phyloP scores from a whole-genome alignment of 345 rosid genomes.

The Lepidium aucheri region DNA sequence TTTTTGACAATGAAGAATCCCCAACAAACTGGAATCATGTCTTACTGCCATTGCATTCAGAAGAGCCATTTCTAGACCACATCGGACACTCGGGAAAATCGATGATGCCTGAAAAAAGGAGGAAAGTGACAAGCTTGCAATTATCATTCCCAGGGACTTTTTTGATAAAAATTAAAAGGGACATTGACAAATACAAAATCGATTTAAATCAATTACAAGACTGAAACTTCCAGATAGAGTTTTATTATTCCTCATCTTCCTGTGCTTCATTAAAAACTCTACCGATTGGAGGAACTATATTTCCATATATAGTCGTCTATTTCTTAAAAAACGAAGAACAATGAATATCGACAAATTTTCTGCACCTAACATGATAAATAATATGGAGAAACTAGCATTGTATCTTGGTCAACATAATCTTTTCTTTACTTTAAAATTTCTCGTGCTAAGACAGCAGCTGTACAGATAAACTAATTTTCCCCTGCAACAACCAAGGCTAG shows the following conservation, averaged over 20 bases:
- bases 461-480: background rate
- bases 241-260: too few relatives aligned
- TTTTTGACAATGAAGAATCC: slow-evolving; percentile 34
- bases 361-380: background rate
- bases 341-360: background rate
- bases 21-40: slow-evolving; percentile 46
- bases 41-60: slow-evolving; percentile 61
- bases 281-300: too few relatives aligned
- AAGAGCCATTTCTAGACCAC: slow-evolving; percentile 95
- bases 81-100: slow-evolving; percentile 83
- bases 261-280: too few relatives aligned
- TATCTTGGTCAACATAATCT: slow-evolving; percentile 1
- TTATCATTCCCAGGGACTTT: background rate
- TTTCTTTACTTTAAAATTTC: background rate
- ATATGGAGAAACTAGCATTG: background rate
- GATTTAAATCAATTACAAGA: too few relatives aligned
- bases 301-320: background rate
- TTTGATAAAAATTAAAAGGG: too few relatives aligned
- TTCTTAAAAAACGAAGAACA: background rate
- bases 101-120: slow-evolving; percentile 49
- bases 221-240: too few relatives aligned
- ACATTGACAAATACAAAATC: too few relatives aligned
- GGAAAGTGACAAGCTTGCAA: background rate
- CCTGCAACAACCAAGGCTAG: slow-evolving; percentile 15
- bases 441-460: background rate